A percentile compares a stretch with the other conserved stretches of the same genome.
These are phyloP conservation scores for Talaromyces atroroseus DNA, from an alignment of 2,329 filamentous ascomycete genomes.

Conservation along the genomic window DNA sequence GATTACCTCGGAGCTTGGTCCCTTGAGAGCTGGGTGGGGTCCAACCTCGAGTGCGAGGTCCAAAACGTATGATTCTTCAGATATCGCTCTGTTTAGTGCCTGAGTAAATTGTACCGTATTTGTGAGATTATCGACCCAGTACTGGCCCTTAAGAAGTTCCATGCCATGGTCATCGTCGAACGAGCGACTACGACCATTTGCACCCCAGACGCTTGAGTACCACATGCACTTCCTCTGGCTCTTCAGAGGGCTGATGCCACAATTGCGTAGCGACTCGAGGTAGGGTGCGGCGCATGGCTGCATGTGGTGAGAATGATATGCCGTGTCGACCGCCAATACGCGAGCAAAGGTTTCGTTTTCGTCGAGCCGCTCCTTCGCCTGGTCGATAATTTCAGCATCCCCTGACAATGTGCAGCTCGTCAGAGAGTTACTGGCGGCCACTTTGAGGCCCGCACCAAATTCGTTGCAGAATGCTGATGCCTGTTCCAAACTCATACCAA, in stretches of 20 bases:
- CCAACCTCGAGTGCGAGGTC: constrained; percentile 23
- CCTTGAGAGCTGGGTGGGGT: constrained; percentile 27
- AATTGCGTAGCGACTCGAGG: constrained; percentile 8
- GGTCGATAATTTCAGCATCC: constrained; percentile 25
- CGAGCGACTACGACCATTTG: background rate
- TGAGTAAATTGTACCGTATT: constrained; percentile 29
- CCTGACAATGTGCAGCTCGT: constrained; percentile 38
- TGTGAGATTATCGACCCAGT: constrained; percentile 34
- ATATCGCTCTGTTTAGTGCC: constrained; percentile 17
- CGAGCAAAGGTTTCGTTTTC: constrained; percentile 27
- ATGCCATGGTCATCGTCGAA: constrained; percentile 6
- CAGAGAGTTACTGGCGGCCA: constrained; percentile 33
- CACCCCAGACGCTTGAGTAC: constrained; percentile 4
- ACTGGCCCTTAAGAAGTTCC: constrained; percentile 10
- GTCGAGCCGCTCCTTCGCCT: constrained; percentile 20
- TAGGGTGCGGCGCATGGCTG: background rate
- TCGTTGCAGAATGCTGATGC: constrained; percentile 21
- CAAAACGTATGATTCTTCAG: constrained; percentile 8
- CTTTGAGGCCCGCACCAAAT: constrained; percentile 10
- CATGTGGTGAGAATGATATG: constrained; percentile 39
- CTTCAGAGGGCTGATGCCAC: constrained; percentile 10
- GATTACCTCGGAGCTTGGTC: constrained; percentile 19
- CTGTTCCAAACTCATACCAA: constrained; percentile 29
- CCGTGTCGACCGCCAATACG: constrained; percentile 30
- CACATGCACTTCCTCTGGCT: constrained; percentile 1